These are phyloP conservation scores for Leccinum glutinopallens DNA, from an alignment of 1,284 basidiomycete genomes.

Conservation along the genomic window DNA sequence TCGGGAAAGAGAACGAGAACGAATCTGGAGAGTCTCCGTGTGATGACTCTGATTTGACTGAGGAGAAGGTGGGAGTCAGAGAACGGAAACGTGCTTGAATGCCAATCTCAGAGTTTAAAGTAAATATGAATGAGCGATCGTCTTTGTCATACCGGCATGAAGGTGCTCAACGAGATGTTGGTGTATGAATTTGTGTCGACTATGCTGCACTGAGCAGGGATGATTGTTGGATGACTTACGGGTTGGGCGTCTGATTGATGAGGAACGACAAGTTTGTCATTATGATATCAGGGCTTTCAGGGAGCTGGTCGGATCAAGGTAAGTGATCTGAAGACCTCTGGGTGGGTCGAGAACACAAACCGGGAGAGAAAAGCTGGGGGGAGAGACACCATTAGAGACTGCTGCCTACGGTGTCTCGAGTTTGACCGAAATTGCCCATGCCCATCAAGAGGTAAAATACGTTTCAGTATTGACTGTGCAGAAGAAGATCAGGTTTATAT, in stretches of 20 bases:
- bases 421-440: slow-evolving; percentile 20
- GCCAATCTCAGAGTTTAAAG: too few species aligned
- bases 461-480: too few species aligned
- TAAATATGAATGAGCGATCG: too few species aligned
- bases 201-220: slow-evolving; percentile 22
- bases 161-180: slow-evolving; percentile 58
- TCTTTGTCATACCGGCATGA: slow-evolving; percentile 43
- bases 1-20: slow-evolving; percentile 28
- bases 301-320: slow-evolving; percentile 39
- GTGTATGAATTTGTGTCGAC: slow-evolving; percentile 51
- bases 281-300: slow-evolving; percentile 54
- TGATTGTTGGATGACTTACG: not conserved
- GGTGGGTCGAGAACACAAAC: slow-evolving; percentile 22
- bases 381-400: slow-evolving; percentile 33
- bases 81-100: not conserved
- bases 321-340: not conserved
- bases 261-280: slow-evolving; percentile 57
- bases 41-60: slow-evolving; percentile 35
- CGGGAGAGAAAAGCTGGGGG: slow-evolving; percentile 36
- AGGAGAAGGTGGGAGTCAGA: slow-evolving; percentile 12
- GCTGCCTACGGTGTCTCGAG: slow-evolving; percentile 21
- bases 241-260: slow-evolving; percentile 21
- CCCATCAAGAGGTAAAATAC: not conserved
- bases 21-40: slow-evolving; percentile 27
- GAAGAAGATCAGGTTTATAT: too few species aligned